Percentiles rank a stretch among this genome's conserved stretches.
These are phyloP conservation scores for Lentinula guzmanii DNA, from an alignment of 768 basidiomycete genomes.

Conservation along the genomic window DNA sequence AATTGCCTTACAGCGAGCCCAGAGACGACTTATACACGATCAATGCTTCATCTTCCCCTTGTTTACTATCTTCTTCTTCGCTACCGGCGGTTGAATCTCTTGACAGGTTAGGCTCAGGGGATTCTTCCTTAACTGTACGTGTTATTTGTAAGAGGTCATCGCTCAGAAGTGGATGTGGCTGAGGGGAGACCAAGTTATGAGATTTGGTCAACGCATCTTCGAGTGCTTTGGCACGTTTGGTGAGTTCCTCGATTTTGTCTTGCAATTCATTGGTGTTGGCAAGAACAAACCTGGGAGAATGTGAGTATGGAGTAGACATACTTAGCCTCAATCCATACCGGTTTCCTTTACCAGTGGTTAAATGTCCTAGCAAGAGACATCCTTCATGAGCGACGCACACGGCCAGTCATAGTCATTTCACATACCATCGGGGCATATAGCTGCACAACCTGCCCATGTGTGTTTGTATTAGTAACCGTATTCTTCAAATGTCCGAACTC, in stretches of 20 bases:
- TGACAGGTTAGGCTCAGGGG: slow-evolving; percentile 24
- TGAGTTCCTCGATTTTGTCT: slow-evolving; percentile 59
- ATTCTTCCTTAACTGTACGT: slow-evolving; percentile 57
- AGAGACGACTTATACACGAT: slow-evolving; percentile 47
- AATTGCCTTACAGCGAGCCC: slow-evolving; percentile 7
- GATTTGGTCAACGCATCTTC: slow-evolving; percentile 59
- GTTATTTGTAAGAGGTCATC: slow-evolving; percentile 62
- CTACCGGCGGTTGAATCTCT: slow-evolving; percentile 12
- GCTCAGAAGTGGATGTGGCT: slow-evolving; percentile 51
- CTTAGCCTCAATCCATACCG: slow-evolving; percentile 27
- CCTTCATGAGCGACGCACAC: slow-evolving; percentile 5
- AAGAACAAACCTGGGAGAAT: slow-evolving; percentile 49
- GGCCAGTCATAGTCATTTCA: not conserved
- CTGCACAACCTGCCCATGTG: slow-evolving; percentile 30
- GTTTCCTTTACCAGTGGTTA: slow-evolving; percentile 72
- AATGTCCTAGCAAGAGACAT: slow-evolving; percentile 37
- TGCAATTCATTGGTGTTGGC: slow-evolving; percentile 69
- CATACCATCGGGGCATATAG: slow-evolving; percentile 64
- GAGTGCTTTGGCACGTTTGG: slow-evolving; percentile 56
- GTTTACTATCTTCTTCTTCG: slow-evolving; percentile 39
- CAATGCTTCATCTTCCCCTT: slow-evolving; percentile 49
- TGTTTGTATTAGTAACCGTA: slow-evolving; percentile 19
- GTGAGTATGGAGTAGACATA: not conserved
- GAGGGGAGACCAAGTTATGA: slow-evolving; percentile 39
- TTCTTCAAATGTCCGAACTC: not conserved